These are phyloP conservation scores for Murraya paniculata DNA, from an alignment of 345 rosid genomes.

Conservation along the genomic window DNA sequence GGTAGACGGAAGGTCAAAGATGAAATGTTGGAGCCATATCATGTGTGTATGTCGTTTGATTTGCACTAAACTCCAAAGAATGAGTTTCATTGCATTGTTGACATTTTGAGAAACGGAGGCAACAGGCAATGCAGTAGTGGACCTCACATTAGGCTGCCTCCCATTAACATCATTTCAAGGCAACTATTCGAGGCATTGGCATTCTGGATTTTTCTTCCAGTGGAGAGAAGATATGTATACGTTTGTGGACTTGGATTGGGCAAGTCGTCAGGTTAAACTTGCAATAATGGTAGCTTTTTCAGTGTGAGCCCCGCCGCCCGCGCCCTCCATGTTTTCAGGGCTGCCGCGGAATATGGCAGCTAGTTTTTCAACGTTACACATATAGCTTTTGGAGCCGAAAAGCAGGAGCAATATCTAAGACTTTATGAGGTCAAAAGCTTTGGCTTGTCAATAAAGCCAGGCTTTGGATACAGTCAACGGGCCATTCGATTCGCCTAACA, in stretches of 20 bases:
- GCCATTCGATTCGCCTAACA: background rate
- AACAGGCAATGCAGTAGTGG: background rate
- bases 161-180: constrained; percentile 34
- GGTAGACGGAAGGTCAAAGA: background rate
- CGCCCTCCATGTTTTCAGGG: constrained; percentile 26
- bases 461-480: background rate
- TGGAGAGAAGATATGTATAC: background rate
- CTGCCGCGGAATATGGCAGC: constrained; percentile 24
- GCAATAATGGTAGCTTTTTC: background rate
- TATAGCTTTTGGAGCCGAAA: background rate
- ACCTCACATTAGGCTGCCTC: constrained; percentile 24
- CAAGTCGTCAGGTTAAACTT: background rate
- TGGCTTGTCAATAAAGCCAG: background rate
- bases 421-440: background rate
- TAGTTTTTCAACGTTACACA: background rate
- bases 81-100: constrained; percentile 13
- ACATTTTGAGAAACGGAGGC: constrained; percentile 10
- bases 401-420: background rate
- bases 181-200: constrained; percentile 3
- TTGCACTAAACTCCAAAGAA: too few relatives aligned
- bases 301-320: background rate
- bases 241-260: constrained; percentile 10
- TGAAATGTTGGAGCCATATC: background rate
- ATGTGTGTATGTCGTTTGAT: background rate
- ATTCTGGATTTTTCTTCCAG: background rate